Base-by-base conservation (phyloP, 2,329 filamentous ascomycete species). In the Stemphylium lycopersici region DNA sequence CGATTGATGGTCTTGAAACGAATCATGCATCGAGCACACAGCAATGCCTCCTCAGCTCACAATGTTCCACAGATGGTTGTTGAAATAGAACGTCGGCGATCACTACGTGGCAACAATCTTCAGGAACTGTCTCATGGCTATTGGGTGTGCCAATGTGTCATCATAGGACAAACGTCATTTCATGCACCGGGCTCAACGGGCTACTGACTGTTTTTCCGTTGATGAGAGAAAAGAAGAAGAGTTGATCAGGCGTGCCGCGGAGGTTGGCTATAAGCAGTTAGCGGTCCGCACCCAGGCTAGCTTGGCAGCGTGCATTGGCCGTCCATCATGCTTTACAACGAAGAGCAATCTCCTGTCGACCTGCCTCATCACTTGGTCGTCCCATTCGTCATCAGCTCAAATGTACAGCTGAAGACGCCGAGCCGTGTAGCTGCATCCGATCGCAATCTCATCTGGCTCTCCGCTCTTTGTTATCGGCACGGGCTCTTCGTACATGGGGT, bases 241-340 rank as follows among this genome's bases (percentile, higher is more conserved):
- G 69, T 72, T 68, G 69, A 69, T 73, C 68, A 70, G 64, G 64
- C 62, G 65, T 52, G 52, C 62, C 56, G 55, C 58, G 22, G 55
- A 54, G 49, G 48, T 56, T 18, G 31, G 46, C 61, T 42, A 26
- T 5, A 57, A 55, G 6, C 18, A 59, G 67, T 42, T 70, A 70
- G 65, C 38, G 39, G 15, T 42, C 59, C 48, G 61, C 65, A 59
- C 56, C 56, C 38, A 57, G 52, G 29, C 53, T 37, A 48, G 59
- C 56, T 38, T 48, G 48, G 60, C 61, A 61, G 42, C 57, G 58
- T 56, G 58, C 56, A 60, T 59, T 55, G 58, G 48, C 48, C 48
- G 51, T 39, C 49, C 39, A 55, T 55, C 40, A 48, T 58, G 55
- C 49, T 52, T 37, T 45, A 38, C 50, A 56, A 50, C 36, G 52